Evolutionary conservation across 805 yeast species (phyloP).

Genomic region (Lipomyces mesembrius): DNA sequence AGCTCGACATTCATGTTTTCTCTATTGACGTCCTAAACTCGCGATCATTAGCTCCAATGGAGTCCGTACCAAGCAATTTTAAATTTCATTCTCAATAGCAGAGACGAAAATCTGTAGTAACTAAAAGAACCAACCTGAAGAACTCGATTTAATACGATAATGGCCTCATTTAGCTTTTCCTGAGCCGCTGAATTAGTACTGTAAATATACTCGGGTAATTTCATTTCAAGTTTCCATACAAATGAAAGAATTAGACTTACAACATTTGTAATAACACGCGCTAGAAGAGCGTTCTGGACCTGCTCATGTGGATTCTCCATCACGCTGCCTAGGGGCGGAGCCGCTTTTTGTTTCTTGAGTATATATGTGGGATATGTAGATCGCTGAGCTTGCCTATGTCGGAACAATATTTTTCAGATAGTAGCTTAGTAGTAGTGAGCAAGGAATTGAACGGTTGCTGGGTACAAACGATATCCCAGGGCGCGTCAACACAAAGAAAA

Average conservation of each 20-base stretch:
- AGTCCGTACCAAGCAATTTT: not conserved
- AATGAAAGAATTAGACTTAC: conserved; percentile 51
- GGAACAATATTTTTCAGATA: too few relatives aligned
- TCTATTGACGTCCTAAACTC: conserved; percentile 56
- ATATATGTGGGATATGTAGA: not conserved
- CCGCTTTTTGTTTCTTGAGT: not conserved
- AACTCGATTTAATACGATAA: conserved; percentile 64
- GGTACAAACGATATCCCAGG: too few relatives aligned
- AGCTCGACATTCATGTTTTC: conserved; percentile 72
- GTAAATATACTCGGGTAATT: not conserved
- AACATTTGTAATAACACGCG: conserved; percentile 76
- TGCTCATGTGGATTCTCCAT: conserved; percentile 91
- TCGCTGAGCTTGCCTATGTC: too few relatives aligned
- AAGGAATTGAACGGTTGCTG: too few relatives aligned
- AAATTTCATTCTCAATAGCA: not conserved
- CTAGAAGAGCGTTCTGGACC: conserved; percentile 72
- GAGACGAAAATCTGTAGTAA: not conserved
- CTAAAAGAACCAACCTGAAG: conserved; percentile 49
- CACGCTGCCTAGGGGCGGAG: not conserved
- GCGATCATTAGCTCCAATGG: not conserved
- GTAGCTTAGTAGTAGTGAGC: too few relatives aligned
- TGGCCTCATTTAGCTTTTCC: conserved; percentile 75
- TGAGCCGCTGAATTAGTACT: conserved; percentile 37
- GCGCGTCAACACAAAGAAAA: too few relatives aligned
- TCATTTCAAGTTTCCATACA: not conserved